Conservation (phyloP, 169 alveolate genomes). For the Cryptosporidium tyzzeri region DNA sequence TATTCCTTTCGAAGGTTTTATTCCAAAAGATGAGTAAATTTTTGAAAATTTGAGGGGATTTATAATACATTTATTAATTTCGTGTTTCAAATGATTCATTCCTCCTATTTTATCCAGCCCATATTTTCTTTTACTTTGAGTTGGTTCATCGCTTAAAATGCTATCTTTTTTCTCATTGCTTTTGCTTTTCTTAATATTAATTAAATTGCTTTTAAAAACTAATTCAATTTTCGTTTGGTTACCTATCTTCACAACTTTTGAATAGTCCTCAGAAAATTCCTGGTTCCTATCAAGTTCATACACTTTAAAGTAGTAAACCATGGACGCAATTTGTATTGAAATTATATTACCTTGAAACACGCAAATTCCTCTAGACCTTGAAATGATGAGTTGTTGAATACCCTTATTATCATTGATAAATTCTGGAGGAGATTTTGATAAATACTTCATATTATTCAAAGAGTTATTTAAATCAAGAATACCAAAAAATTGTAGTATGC, state of each 20-base stretch:
- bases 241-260: conserved; percentile 34
- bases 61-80: conserved; percentile 77
- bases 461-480: conserved; percentile 3
- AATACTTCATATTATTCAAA: background rate
- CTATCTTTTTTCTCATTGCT: background rate
- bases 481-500: conserved; percentile 8
- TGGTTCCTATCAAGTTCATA: conserved; percentile 20
- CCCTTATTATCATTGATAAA: conserved; percentile 9
- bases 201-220: background rate
- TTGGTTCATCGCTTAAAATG: too few species aligned
- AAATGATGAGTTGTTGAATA: conserved; percentile 35
- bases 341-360: conserved; percentile 59
- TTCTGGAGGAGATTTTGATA: conserved; percentile 10
- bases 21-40: conserved; percentile 85
- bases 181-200: too few species aligned
- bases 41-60: conserved; percentile 85
- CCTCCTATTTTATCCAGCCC: conserved; percentile 81
- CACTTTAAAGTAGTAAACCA: conserved; percentile 19
- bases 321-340: conserved; percentile 20
- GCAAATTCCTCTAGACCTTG: conserved; percentile 52
- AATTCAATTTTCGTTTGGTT: conserved; percentile 54
- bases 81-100: conserved; percentile 77
- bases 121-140: conserved; percentile 9
- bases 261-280: conserved; percentile 1
- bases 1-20: conserved; percentile 87